Evolutionary conservation across 2,329 filamentous ascomycete genomes (phyloP).

Genomic region (Catunica adiposa): DNA sequence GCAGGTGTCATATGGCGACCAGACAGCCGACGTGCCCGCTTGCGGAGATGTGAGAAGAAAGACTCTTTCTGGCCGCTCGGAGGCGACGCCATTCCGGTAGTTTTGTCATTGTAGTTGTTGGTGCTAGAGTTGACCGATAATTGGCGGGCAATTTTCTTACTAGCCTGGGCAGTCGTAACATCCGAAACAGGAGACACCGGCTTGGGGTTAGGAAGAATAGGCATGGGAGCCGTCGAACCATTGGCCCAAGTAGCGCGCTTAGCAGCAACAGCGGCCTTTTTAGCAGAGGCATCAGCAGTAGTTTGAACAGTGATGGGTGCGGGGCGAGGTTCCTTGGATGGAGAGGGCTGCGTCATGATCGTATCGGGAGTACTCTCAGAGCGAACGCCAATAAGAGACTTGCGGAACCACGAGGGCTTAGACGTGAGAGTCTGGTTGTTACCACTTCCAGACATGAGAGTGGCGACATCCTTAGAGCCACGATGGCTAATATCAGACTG

Average conservation of each 20-base stretch:
- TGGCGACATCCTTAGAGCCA: constrained; percentile 40
- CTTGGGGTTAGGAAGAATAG: constrained; percentile 83
- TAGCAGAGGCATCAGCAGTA: constrained; percentile 24
- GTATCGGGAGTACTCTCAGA: constrained; percentile 35
- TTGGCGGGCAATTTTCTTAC: constrained; percentile 89
- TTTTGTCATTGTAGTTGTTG: constrained; percentile 81
- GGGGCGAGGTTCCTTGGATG: constrained; percentile 32
- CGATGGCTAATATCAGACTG: constrained; percentile 65
- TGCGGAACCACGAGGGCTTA: constrained; percentile 93
- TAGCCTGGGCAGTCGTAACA: constrained; percentile 73
- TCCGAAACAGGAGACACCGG: constrained; percentile 96
- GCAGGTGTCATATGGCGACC: constrained; percentile 73
- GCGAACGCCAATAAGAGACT: constrained; percentile 66
- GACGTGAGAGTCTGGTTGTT: constrained; percentile 34
- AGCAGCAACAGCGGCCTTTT: constrained; percentile 27
- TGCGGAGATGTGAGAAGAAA: constrained; percentile 94
- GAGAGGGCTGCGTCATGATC: constrained; percentile 5
- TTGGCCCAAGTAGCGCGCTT: constrained; percentile 94
- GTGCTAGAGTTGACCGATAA: constrained; percentile 81
- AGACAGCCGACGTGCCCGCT: constrained; percentile 80
- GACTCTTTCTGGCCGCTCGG: constrained; percentile 74
- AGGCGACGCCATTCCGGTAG: constrained; percentile 54
- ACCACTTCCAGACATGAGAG: constrained; percentile 10
- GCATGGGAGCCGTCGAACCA: constrained; percentile 73
- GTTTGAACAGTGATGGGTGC: constrained; percentile 25